These are phyloP conservation scores for Sporothrix dimorphospora DNA, from an alignment of 2,329 filamentous ascomycete species.

Conservation along the genomic window DNA sequence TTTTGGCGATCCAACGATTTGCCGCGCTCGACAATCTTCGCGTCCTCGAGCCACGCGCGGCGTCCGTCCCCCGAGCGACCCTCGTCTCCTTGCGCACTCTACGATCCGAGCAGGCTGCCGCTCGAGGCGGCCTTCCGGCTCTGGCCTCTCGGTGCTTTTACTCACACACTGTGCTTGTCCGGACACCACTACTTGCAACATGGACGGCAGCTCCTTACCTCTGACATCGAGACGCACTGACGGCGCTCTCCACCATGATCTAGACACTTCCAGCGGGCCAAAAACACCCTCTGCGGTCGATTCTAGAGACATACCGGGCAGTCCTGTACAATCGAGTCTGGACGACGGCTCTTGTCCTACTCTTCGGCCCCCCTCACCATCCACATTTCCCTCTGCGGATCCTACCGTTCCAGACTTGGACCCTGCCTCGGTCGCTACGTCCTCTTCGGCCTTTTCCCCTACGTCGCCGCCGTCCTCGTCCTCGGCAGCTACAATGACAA, in stretches of 20 bases:
- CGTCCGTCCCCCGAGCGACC: too few relatives aligned
- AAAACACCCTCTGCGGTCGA: neutral
- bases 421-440: neutral
- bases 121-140: conserved; percentile 5
- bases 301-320: neutral
- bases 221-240: neutral
- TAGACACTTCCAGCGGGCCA: neutral
- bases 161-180: neutral
- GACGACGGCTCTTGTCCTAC: neutral
- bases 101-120: neutral
- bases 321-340: neutral
- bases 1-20: neutral
- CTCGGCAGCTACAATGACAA: neutral
- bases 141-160: neutral
- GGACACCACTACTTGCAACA: conserved; percentile 14
- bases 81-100: neutral
- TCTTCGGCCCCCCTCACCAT: neutral
- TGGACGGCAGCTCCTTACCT: conserved; percentile 14
- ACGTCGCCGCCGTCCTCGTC: neutral
- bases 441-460: neutral
- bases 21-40: neutral
- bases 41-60: neutral
- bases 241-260: neutral
- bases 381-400: neutral
- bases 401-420: neutral